Evolutionary conservation across 495 filamentous ascomycete genomes (phyloP).

Genomic region (Letharia lupina): DNA sequence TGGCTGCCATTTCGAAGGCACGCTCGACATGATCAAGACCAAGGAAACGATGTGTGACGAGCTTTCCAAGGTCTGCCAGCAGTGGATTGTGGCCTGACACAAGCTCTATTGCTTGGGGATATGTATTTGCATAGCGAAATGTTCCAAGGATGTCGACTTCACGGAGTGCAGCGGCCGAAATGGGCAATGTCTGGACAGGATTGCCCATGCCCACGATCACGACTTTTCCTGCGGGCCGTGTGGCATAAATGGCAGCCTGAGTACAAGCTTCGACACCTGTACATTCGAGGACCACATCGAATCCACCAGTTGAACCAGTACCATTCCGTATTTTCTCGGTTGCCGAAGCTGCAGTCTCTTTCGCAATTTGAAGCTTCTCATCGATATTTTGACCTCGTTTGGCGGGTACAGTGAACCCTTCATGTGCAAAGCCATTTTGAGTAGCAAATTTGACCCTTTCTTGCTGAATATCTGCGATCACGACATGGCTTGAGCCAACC

Average conservation of each 20-base stretch:
- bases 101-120: constrained; percentile 69
- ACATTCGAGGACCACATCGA: constrained; percentile 81
- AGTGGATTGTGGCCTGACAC: constrained; percentile 37
- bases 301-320: constrained; percentile 41
- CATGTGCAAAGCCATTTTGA: constrained; percentile 58
- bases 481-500: constrained; percentile 55
- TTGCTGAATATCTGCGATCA: constrained; percentile 73
- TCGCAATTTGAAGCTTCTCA: constrained; percentile 53
- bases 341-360: constrained; percentile 46
- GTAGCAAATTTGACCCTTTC: constrained; percentile 66
- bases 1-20: constrained; percentile 76
- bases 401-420: constrained; percentile 50
- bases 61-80: constrained; percentile 34
- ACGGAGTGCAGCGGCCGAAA: constrained; percentile 74
- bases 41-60: constrained; percentile 69
- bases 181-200: constrained; percentile 75
- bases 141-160: constrained; percentile 91
- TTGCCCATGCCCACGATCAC: constrained; percentile 94
- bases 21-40: constrained; percentile 56
- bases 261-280: constrained; percentile 83
- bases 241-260: constrained; percentile 75
- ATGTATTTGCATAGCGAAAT: constrained; percentile 77
- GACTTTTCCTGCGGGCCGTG: constrained; percentile 68
- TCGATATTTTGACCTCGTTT: constrained; percentile 43
- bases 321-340: constrained; percentile 28